Percentiles rank a stretch among this genome's conserved stretches.
Conservation (phyloP, 164 flowering plant genomes). For the Cinnamomum chago region DNA sequence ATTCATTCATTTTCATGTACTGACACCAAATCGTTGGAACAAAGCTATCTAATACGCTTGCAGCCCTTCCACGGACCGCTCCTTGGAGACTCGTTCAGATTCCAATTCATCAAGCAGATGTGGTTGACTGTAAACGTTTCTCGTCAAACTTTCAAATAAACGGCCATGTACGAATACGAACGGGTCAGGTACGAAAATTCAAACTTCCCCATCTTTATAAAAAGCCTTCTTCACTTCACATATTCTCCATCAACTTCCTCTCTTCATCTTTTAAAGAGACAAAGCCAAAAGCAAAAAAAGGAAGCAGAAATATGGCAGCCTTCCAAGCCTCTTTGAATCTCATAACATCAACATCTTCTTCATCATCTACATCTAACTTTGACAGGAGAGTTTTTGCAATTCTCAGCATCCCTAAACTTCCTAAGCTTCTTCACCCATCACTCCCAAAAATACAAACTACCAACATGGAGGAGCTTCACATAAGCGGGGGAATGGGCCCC, state of each 20-base stretch:
- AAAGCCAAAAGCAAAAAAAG: background rate
- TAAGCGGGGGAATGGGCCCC: background rate
- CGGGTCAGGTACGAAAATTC: background rate
- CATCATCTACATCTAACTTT: background rate
- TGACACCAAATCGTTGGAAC: background rate
- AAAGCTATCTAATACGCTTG: background rate
- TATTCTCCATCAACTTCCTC: background rate
- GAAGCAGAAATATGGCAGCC: constrained; percentile 1
- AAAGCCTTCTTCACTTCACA: background rate
- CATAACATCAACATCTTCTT: background rate
- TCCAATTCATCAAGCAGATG: background rate
- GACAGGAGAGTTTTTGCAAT: background rate
- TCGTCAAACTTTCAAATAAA: background rate
- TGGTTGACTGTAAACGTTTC: background rate
- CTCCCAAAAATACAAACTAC: constrained; percentile 19
- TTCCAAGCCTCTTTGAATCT: background rate
- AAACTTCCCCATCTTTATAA: background rate
- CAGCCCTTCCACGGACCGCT: background rate
- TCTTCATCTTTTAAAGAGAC: background rate
- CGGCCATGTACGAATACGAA: background rate
- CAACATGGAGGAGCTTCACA: constrained; percentile 15
- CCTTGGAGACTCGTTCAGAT: background rate
- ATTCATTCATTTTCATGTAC: no score
- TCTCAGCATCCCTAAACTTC: background rate
- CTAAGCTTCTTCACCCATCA: background rate